Base-by-base conservation (phyloP, 2,329 filamentous ascomycete species). In the Coniochaeta ligniaria region DNA sequence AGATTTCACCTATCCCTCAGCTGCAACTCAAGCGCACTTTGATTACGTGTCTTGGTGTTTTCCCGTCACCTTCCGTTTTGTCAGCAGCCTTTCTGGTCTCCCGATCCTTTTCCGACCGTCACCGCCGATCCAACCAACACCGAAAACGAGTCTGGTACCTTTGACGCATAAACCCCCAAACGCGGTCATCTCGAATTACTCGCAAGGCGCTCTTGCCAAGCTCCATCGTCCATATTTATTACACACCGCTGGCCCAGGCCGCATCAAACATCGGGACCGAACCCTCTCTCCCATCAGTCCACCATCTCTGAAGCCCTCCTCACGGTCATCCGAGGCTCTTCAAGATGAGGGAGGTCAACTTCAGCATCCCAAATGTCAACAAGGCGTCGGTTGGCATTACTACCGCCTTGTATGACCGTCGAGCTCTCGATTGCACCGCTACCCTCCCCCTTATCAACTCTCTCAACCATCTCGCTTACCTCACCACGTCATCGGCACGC, bases 291-390 rank as follows among this genome's bases (percentile, higher is more conserved):
- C 61, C 50, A 54, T 62, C 60, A 50, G 22, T 38, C 54, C 52
- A 31, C 65, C 63, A 60, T 61, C 66, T 61, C 66, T 67, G 66
- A 68, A 63, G 66, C 66, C 65, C 62, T 65, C 66, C 67, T 64
- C 66, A 61, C 65, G 63, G 45, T 61, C 59, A 64, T 61, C 66
- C 63, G 67, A 66, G 67, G 67, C 65, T 63, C 67, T 62, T 65
- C 84, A 94, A 75, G 78, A 99, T 99, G 95, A 91, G 95, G 81
- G 95, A 99, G 85, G 93, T 96, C 80, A 98, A 98, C 78, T 98
- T 98, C 79, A 97, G 93, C 80, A 97, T 98, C 74, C 94, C 95
- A 60, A 97, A 95, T 83, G 92, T 96, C 84, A 98, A 98, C 79
- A 98, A 98, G 89, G 95, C 95, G 71, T 96, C 94, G 62, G 71